phyloP scores from a whole-genome alignment of 2,329 filamentous ascomycete genomes.

The Colletotrichum falcatum region DNA sequence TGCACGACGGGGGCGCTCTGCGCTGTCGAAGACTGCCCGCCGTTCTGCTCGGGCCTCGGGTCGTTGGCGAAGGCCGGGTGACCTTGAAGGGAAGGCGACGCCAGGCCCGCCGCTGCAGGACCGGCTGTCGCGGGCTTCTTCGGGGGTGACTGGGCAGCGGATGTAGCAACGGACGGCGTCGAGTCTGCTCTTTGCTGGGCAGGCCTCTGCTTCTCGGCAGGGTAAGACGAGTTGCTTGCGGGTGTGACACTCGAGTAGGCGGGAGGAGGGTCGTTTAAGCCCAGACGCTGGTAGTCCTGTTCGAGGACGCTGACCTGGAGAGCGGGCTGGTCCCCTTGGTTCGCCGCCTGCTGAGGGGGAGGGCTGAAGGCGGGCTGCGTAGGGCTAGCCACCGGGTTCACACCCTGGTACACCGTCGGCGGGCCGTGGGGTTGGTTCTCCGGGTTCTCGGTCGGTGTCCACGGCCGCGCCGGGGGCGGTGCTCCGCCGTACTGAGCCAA shows the following conservation, averaged over 20 bases:
- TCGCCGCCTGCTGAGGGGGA: constrained; percentile 55
- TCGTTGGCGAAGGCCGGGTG: constrained; percentile 96
- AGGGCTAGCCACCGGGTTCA: constrained; percentile 73
- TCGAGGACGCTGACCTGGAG: constrained; percentile 80
- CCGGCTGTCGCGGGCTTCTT: constrained; percentile 47
- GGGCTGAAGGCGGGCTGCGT: constrained; percentile 60
- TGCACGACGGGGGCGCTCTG: constrained; percentile 27
- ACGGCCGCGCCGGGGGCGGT: constrained; percentile 72
- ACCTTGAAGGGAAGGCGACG: constrained; percentile 65
- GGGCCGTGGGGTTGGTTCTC: constrained; percentile 89
- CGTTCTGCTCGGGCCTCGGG: constrained; percentile 65
- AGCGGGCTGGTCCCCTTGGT: constrained; percentile 48
- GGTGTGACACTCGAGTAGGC: constrained; percentile 86
- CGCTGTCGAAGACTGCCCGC: constrained; percentile 49
- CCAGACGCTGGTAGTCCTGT: constrained; percentile 86
- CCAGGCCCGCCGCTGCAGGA: constrained; percentile 48
- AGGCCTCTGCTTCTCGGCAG: constrained; percentile 80
- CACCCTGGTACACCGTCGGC: constrained; percentile 91
- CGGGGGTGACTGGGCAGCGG: constrained; percentile 49
- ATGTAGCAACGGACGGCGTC: constrained; percentile 45
- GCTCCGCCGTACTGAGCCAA: constrained; percentile 78
- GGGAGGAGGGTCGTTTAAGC: constrained; percentile 88
- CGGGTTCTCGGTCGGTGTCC: constrained; percentile 94
- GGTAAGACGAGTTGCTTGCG: constrained; percentile 69
- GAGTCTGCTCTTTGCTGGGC: constrained; percentile 46